Evolutionary conservation across 2,329 filamentous ascomycete species (phyloP), one percentile per base, ranked within the genome.

Genomic region (Colletotrichum musicola): DNA sequence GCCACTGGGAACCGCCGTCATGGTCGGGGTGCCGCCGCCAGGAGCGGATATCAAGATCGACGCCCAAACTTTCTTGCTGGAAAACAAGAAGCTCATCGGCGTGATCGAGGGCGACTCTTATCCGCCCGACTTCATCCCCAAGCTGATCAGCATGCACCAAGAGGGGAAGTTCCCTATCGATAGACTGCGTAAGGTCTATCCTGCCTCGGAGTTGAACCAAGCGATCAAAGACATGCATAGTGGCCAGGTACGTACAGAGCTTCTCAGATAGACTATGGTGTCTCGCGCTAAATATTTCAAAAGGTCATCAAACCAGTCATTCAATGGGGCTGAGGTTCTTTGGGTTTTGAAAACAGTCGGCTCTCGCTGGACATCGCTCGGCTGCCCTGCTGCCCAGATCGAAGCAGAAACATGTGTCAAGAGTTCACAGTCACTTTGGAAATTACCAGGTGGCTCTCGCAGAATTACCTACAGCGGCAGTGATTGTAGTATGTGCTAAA

Each of bases 271-370:
- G 22, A n/a, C 7, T 14, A 7, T 4, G 2, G 22, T 20, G 4
- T 3, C n/a, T 27, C 6, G 6, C 35, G 16, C 61, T 56, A 14
- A 64, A 6, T 5, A 1, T 0, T 3, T 12, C 6, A 13, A 35
- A 35, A 67, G 64, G 59, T 58, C 20, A 67, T 67, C 38, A 67
- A 67, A 27, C 64, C 64, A 1, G 64, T 67, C 1, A 67, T 67
- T 40, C 44, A 46, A 16, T 67, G 64, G 59, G 22, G 13, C 13
- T 55, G 38, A 18, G 18, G 0, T 22, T 2, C 18, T 16, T 9
- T 9, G 10, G 30, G 9, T 42, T 6, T 42, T 4, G 12, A 7
- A 1, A n/a, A n/a, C 12, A 4, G 2, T n/a, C 4, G 40, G 40
- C 40, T 5, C 14, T 16, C 5, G 1, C 4, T 42, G 40, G 4